A percentile compares a stretch with the other conserved stretches of the same genome.
Conservation (phyloP, 306 rosid species). For the Begonia peltatifolia region DNA sequence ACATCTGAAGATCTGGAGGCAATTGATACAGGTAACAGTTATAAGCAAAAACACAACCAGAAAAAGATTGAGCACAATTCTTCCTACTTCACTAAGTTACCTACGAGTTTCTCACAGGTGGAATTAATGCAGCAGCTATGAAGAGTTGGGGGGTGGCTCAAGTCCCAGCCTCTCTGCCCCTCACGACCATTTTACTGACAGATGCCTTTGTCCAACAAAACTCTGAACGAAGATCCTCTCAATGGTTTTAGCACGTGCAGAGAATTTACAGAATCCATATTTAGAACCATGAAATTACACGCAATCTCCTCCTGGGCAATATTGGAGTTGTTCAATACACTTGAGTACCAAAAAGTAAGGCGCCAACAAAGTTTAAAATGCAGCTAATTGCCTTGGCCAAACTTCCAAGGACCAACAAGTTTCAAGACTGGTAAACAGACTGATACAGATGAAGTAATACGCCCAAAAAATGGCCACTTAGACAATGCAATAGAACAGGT, state of each 20-base stretch:
- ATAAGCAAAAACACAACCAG: neutral
- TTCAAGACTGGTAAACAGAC: no score
- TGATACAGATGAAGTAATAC: no score
- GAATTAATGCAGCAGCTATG: constrained; percentile 56
- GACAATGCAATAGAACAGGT: no score
- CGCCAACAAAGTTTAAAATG: no score
- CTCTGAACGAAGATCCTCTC: constrained; percentile 19
- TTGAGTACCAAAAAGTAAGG: no score
- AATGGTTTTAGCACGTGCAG: constrained; percentile 25
- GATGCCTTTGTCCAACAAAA: constrained; percentile 14
- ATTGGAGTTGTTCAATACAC: constrained; percentile 7
- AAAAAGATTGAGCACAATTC: constrained; percentile 1
- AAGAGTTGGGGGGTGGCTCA: constrained; percentile 38
- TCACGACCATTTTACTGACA: neutral
- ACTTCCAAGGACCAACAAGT: no score
- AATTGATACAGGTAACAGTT: neutral
- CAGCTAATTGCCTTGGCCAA: no score
- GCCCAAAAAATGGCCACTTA: no score
- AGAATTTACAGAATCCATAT: constrained; percentile 16
- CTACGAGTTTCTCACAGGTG: constrained; percentile 76
- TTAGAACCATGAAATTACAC: constrained; percentile 26
- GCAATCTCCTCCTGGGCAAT: constrained; percentile 24
- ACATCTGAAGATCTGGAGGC: constrained; percentile 56
- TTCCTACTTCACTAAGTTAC: constrained; percentile 8
- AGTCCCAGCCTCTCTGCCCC: constrained; percentile 37